Base-by-base conservation (phyloP, 306 rosid genomes). In the Vachellia collinsii region DNA sequence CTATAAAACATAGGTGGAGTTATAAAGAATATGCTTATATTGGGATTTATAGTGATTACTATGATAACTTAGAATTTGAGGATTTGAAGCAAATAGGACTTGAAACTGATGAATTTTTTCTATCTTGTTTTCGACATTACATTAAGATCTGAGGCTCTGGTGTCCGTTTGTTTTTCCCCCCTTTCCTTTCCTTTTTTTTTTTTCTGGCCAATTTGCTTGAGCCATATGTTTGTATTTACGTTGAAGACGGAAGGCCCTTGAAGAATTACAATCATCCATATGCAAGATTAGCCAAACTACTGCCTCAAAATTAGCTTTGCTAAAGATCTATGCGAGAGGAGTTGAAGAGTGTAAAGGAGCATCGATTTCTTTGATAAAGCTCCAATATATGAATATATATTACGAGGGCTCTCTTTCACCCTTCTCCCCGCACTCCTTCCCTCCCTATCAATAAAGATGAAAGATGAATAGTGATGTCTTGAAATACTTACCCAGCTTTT, bases 281-380 rank as follows among this genome's bases (percentile, higher is more conserved):
- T 25, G 19, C 19, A 62, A 62, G 67, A 6, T 62, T 11, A 62
- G 3, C 11, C 20, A 29, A 29, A 29, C 34, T 62, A 25, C 29
- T 29, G 68, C 68, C 68, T 70, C 41, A 46, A 39, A 22, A 70
- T 8, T 37, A 66, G 59, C 78, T 63, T 63, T 54, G 72, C 77
- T 54, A 51, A n/a, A 56, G 25, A 66, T 66, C 4, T 19, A 84
- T 34, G 22, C 11, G 29, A 34, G 50, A 61, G 74, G 13, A 64
- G 72, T 47, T 36, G 37, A 71, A 53, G 72, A 71, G 54, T 37
- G 50, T 48, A 78, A 48, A 51, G 43, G 65, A 81, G 76, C 44
- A 43, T 19, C 69, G 51, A 82, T 62, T 70, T 78, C 79, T 78
- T 44, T 59, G 12, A 17, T 62, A 25, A 47, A 74, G 50, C 85